Evolutionary conservation across 192 early-diverging fungal genomes (phyloP).

Genomic region (Podochytrium sp.): DNA sequence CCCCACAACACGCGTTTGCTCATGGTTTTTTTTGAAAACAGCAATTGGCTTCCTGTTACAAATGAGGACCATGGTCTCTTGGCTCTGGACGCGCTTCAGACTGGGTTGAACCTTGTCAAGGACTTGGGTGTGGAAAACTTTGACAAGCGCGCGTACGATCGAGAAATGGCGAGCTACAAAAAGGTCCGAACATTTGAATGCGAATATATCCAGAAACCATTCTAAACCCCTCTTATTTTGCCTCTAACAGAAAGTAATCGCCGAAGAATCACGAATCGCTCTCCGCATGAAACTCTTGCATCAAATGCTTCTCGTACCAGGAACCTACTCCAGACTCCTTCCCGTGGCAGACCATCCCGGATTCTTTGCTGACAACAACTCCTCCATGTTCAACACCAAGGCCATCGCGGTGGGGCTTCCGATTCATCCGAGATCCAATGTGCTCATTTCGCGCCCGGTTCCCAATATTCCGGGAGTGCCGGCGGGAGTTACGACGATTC

Average conservation of each 20-base stretch:
- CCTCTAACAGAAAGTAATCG: slow-evolving; percentile 29
- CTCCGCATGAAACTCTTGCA: slow-evolving; percentile 53
- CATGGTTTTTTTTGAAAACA: background rate
- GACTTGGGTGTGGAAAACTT: slow-evolving; percentile 41
- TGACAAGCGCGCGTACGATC: slow-evolving; percentile 35
- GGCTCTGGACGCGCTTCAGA: slow-evolving; percentile 47
- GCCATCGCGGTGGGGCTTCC: slow-evolving; percentile 56
- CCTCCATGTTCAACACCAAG: slow-evolving; percentile 52
- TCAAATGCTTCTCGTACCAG: slow-evolving; percentile 51
- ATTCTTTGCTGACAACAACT: slow-evolving; percentile 54
- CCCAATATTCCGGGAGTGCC: slow-evolving; percentile 63
- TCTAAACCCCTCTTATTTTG: background rate
- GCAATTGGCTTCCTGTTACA: slow-evolving; percentile 59
- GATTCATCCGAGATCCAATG: slow-evolving; percentile 58
- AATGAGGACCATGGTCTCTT: slow-evolving; percentile 54
- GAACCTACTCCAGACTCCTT: slow-evolving; percentile 46
- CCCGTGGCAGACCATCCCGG: slow-evolving; percentile 55
- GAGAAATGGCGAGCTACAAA: slow-evolving; percentile 35
- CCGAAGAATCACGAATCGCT: slow-evolving; percentile 52
- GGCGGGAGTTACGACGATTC: slow-evolving; percentile 51
- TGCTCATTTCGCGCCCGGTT: slow-evolving; percentile 52
- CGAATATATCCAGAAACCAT: background rate
- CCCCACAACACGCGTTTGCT: too few relatives aligned
- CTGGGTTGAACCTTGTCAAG: slow-evolving; percentile 45
- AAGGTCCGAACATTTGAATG: slow-evolving; percentile 38